A percentile compares a stretch with the other conserved stretches of the same genome.
phyloP scores from a whole-genome alignment of 495 filamentous ascomycete genomes.

The Hypoxylon cercidicola region DNA sequence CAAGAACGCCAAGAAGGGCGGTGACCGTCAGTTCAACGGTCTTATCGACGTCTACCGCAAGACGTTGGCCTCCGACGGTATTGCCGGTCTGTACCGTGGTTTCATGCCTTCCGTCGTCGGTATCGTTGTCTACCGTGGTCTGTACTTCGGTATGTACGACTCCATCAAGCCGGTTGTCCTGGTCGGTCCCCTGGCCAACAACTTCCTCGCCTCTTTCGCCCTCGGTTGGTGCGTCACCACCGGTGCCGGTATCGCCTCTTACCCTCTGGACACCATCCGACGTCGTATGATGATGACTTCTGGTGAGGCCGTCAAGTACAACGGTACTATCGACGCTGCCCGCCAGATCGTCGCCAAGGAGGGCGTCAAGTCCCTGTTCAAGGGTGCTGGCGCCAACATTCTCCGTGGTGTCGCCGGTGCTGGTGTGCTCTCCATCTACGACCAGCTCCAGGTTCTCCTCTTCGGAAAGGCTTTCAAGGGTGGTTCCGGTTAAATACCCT shows the following conservation, averaged over 20 bases:
- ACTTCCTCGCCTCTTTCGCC: slow-evolving; percentile 98
- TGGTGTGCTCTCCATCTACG: slow-evolving; percentile 99
- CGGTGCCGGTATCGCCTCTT: slow-evolving; percentile 99
- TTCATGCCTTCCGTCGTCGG: slow-evolving; percentile 98
- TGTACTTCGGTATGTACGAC: slow-evolving; percentile 99
- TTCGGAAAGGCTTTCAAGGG: slow-evolving; percentile 99
- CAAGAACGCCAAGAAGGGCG: slow-evolving; percentile 95
- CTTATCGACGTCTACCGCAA: slow-evolving; percentile 99
- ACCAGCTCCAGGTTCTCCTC: slow-evolving; percentile 97
- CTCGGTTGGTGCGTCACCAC: slow-evolving; percentile 99
- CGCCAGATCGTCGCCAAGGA: slow-evolving; percentile 96
- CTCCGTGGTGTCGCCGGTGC: slow-evolving; percentile 99
- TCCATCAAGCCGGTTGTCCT: slow-evolving; percentile 99
- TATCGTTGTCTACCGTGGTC: slow-evolving; percentile 99
- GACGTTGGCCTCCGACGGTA: slow-evolving; percentile 97
- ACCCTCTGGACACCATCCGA: slow-evolving; percentile 99
- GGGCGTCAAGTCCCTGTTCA: slow-evolving; percentile 98
- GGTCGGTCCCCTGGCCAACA: slow-evolving; percentile 89
- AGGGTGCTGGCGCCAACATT: slow-evolving; percentile 99
- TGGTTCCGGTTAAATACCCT: slow-evolving; percentile 75
- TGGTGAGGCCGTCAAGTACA: slow-evolving; percentile 99
- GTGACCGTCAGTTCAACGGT: slow-evolving; percentile 99
- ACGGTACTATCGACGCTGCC: slow-evolving; percentile 90
- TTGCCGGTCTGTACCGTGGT: slow-evolving; percentile 99
- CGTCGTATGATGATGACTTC: slow-evolving; percentile 99